Evolutionary conservation across 31 red algal species (phyloP).

Genomic region (Endocladia muricata): DNA sequence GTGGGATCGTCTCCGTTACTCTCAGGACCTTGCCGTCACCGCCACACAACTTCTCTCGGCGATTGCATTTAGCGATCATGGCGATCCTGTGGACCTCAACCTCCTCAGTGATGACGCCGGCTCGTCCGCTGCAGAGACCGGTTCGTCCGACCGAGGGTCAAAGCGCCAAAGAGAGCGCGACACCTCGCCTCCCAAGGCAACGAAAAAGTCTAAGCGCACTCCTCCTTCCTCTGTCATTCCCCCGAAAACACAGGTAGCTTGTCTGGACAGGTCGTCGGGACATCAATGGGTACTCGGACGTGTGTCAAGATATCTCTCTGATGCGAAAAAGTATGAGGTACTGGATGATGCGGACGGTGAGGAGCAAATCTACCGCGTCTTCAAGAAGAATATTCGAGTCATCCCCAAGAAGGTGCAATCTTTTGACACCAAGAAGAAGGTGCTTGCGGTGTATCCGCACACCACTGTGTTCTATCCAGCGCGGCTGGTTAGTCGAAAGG

Average conservation of each 20-base stretch:
- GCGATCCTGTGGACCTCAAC: constrained; percentile 60
- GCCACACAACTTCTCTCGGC: constrained; percentile 54
- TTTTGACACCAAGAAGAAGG: constrained; percentile 48
- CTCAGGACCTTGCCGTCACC: constrained; percentile 42
- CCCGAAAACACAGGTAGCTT: constrained; percentile 56
- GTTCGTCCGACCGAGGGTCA: constrained; percentile 35
- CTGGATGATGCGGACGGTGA: constrained; percentile 70
- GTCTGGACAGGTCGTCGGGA: constrained; percentile 35
- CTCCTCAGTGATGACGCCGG: constrained; percentile 39
- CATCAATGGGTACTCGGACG: constrained; percentile 54
- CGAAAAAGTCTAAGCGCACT: constrained; percentile 43
- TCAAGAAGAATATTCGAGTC: constrained; percentile 56
- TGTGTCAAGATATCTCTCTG: constrained; percentile 37
- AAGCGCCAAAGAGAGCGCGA: constrained; percentile 8
- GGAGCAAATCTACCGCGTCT: constrained; percentile 58
- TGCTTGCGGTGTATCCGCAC: constrained; percentile 65
- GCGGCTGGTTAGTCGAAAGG: constrained; percentile 41
- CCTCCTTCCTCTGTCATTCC: constrained; percentile 31
- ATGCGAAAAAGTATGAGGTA: constrained; percentile 62
- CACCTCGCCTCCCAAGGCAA: not conserved
- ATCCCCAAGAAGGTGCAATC: constrained; percentile 41
- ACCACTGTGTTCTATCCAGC: constrained; percentile 80
- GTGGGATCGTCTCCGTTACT: constrained; percentile 65
- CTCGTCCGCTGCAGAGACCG: constrained; percentile 35
- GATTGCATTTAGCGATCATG: constrained; percentile 67